These are phyloP conservation scores for Fusarium foetens DNA, from an alignment of 2,329 filamentous ascomycete species.

Conservation along the genomic window DNA sequence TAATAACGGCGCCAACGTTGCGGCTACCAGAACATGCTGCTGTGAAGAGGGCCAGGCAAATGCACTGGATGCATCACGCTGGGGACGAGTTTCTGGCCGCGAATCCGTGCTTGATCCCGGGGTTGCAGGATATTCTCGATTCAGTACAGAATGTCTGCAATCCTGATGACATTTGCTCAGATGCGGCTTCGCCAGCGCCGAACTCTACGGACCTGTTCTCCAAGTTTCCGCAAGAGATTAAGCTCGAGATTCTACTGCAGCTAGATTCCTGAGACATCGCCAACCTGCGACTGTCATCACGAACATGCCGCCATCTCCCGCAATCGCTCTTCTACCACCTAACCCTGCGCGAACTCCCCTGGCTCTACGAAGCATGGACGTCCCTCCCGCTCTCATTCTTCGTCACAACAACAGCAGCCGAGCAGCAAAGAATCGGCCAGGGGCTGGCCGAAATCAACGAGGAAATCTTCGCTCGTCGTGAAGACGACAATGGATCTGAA, in stretches of 20 bases:
- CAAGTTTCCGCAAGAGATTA: conserved; percentile 5
- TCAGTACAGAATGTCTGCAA: neutral
- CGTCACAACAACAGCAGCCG: conserved; percentile 12
- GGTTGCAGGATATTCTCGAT: neutral
- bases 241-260: neutral
- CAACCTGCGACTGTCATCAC: conserved; percentile 13
- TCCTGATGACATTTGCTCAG: neutral
- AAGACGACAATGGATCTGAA: too few relatives aligned
- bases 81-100: neutral
- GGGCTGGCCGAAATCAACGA: neutral
- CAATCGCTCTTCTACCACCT: conserved; percentile 6
- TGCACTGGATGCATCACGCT: neutral
- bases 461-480: accelerated
- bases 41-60: neutral
- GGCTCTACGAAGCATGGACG: conserved; percentile 35
- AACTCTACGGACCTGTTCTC: neutral
- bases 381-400: conserved; percentile 25
- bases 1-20: accelerated
- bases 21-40: neutral
- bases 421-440: conserved; percentile 2
- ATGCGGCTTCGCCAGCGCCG: too few relatives aligned
- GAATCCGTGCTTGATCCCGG: neutral
- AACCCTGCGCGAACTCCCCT: conserved; percentile 17
- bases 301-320: conserved; percentile 14
- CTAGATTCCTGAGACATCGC: neutral